Conservation (phyloP, 495 filamentous ascomycete species). For the Opeltia flavorubescens region DNA sequence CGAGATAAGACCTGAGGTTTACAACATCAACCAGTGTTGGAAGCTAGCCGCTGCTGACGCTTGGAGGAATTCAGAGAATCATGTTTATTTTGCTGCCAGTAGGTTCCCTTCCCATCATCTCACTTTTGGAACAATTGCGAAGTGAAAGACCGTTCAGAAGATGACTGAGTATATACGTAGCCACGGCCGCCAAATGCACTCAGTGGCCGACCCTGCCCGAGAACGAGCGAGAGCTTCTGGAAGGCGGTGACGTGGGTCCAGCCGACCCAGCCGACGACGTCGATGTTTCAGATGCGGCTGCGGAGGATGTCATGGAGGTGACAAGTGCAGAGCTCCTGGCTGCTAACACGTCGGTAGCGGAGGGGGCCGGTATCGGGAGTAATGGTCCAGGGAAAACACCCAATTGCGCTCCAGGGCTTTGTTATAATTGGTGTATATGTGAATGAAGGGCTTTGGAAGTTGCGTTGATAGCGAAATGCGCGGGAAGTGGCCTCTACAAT, state of each 20-base stretch:
- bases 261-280: too few relatives aligned
- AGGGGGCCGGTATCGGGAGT: too few relatives aligned
- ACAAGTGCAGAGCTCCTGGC: too few relatives aligned
- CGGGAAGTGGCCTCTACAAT: too few relatives aligned
- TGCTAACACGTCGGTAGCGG: too few relatives aligned
- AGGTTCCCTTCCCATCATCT: not conserved
- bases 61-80: not conserved
- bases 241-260: not conserved
- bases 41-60: not conserved
- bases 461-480: too few relatives aligned
- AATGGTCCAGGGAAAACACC: too few relatives aligned
- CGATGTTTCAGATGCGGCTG: not conserved
- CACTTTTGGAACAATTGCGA: too few relatives aligned
- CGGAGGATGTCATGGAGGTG: not conserved
- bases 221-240: not conserved
- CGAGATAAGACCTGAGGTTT: not conserved
- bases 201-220: not conserved
- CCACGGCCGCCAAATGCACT: not conserved
- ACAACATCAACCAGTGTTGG: not conserved
- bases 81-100: not conserved
- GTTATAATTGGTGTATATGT: too few relatives aligned
- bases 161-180: not conserved
- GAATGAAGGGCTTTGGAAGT: too few relatives aligned
- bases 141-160: too few relatives aligned
- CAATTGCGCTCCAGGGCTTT: too few relatives aligned